phyloP scores from a whole-genome alignment of 768 basidiomycete species.

The Tulasnella sp. region DNA sequence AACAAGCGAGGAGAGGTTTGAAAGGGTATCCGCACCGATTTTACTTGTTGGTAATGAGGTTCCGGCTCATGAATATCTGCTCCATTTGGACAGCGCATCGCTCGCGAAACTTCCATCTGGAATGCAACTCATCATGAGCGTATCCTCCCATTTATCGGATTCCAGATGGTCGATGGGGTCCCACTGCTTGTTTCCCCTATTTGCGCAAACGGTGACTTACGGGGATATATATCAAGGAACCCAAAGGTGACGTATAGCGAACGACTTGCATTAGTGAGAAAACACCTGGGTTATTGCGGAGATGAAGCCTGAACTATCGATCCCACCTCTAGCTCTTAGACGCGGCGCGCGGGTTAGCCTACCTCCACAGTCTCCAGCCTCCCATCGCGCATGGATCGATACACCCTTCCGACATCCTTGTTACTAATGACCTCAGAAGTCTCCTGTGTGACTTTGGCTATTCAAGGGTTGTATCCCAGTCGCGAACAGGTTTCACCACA shows the following conservation, averaged over 20 bases:
- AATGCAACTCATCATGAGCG: not conserved
- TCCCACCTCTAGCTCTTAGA: conserved; percentile 14
- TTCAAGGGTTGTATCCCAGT: not conserved
- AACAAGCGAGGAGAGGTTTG: too few relatives aligned
- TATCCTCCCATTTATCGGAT: not conserved
- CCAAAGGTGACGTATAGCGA: not conserved
- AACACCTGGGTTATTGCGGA: not conserved
- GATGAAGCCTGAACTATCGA: not conserved
- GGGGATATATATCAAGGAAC: not conserved
- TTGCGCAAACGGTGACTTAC: not conserved
- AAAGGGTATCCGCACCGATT: too few relatives aligned
- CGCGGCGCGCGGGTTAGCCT: conserved; percentile 24
- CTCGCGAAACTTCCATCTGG: not conserved
- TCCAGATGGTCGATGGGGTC: not conserved
- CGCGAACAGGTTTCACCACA: not conserved
- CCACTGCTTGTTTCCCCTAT: not conserved
- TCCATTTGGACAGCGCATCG: not conserved
- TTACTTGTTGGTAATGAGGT: too few relatives aligned
- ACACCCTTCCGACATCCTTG: not conserved
- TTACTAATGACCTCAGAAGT: not conserved
- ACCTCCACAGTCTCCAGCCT: conserved; percentile 26
- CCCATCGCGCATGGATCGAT: conserved; percentile 29
- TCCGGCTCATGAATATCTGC: too few relatives aligned
- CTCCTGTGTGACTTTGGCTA: not conserved
- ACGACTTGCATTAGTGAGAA: not conserved